Evolutionary conservation across 2,329 filamentous ascomycete genomes (phyloP).

Genomic region (Huntiella decipiens): DNA sequence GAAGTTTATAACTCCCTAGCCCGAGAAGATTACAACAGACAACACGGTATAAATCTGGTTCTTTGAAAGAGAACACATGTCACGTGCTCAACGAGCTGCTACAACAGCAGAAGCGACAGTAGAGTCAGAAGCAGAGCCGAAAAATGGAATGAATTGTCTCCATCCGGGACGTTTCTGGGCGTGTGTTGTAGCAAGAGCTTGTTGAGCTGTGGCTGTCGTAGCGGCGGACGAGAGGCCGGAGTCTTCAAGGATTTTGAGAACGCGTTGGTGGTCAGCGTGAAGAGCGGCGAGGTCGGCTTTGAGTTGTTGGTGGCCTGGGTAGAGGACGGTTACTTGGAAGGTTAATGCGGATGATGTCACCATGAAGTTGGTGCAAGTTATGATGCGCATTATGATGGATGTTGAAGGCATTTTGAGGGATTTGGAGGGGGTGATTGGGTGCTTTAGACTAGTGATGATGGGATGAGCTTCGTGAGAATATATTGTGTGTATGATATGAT

Average conservation of each 20-base stretch:
- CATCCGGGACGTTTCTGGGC: no score
- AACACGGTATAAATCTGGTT: no score
- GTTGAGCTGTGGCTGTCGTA: no score
- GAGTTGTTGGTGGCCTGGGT: constrained; percentile 50
- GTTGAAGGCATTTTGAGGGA: constrained; percentile 6
- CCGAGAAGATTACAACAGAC: no score
- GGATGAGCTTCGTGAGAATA: neutral
- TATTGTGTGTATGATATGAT: neutral
- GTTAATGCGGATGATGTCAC: constrained; percentile 44
- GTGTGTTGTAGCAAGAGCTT: no score
- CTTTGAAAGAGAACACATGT: no score
- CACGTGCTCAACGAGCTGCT: no score
- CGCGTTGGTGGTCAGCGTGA: constrained; percentile 35
- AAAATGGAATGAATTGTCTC: no score
- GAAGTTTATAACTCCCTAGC: no score
- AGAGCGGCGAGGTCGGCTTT: constrained; percentile 41
- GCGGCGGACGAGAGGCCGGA: neutral
- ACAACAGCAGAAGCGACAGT: no score
- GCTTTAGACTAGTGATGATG: neutral
- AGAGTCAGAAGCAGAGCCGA: no score
- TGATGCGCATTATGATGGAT: constrained; percentile 20
- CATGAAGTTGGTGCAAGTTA: constrained; percentile 46
- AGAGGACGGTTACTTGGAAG: constrained; percentile 52
- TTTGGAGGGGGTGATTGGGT: neutral
- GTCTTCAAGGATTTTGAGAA: constrained; percentile 16